Evolutionary conservation across 495 filamentous ascomycete species (phyloP), one percentile per base, ranked within the genome.

Genomic region (Chlorociboria aeruginascens): DNA sequence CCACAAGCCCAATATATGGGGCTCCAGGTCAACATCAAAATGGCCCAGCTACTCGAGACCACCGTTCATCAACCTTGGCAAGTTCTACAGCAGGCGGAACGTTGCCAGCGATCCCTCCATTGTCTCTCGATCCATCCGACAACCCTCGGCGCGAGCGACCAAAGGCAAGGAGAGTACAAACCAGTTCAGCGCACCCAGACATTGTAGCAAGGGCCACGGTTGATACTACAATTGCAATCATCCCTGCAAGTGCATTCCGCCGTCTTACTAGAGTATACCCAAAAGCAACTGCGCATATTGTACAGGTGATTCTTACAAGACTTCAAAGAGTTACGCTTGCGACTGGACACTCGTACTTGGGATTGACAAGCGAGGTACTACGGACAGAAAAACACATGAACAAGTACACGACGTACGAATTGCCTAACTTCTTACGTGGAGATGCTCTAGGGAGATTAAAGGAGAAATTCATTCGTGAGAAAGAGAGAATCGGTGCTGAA

Each of bases 181-280:
- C 72, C 29, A 83, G 80, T 53, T 97, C 93, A 2, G 90, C 84
- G 0, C 92, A 98, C 65, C 92, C 92, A 10, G 92, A 98, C 62
- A 93, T 98, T 54, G 87, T 97, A 49, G 92, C 89, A 8, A 78
- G 92, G 53, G 92, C 92, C n/a, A 94, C 87, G 31, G 86, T 93
- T 16, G 92, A 98, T 61, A 97, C 90, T 0, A 98, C 93, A 0
- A 96, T 98, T 64, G 92, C 92, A 12, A 92, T 98, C 57, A 97
- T 98, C 53, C 92, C 92, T 3, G 93, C 90, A 6, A 92, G 86
- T 55, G 92, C 92, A 3, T 98, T 98, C 62, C 79, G 87, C 46
- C 83, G 92, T 8, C 69, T 98, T 33, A 98, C 94, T n/a, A 73
- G 85, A 52, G 82, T 96, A 16, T 98, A 96, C 59, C 92, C 92